Conservation (phyloP, 208 protist species). For the Giardia muris region DNA sequence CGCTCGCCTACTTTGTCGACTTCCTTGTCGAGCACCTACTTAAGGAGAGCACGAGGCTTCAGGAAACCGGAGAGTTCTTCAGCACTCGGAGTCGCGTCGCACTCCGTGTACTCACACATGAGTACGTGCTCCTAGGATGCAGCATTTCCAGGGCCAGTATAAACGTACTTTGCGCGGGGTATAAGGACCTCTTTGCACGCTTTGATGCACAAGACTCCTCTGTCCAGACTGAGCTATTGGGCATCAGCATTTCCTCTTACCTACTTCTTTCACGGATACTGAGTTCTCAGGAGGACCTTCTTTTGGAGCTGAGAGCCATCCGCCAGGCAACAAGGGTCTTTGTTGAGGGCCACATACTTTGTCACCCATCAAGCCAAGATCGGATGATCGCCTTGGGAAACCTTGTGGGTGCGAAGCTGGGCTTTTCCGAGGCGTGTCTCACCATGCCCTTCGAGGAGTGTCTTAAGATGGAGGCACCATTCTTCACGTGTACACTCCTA, state of each 20-base stretch:
- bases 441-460: background rate
- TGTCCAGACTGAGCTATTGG: background rate
- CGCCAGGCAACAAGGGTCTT: background rate
- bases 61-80: background rate
- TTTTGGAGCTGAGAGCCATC: background rate
- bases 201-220: background rate
- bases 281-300: background rate
- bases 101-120: background rate
- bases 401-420: background rate
- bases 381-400: background rate
- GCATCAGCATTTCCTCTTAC: background rate
- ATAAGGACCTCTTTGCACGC: background rate
- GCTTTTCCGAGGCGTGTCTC: background rate
- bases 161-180: background rate
- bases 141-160: background rate
- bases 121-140: background rate
- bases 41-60: background rate
- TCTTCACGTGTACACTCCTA: too few species aligned
- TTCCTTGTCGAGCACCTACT: background rate
- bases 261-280: background rate
- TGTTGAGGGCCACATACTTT: background rate
- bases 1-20: background rate
- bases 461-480: background rate
- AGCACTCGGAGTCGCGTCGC: background rate
- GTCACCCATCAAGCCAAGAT: background rate